A percentile compares a stretch with the other conserved stretches of the same genome.
Evolutionary conservation across 345 rosid genomes (phyloP).

Genomic region (Reutealis trisperma): DNA sequence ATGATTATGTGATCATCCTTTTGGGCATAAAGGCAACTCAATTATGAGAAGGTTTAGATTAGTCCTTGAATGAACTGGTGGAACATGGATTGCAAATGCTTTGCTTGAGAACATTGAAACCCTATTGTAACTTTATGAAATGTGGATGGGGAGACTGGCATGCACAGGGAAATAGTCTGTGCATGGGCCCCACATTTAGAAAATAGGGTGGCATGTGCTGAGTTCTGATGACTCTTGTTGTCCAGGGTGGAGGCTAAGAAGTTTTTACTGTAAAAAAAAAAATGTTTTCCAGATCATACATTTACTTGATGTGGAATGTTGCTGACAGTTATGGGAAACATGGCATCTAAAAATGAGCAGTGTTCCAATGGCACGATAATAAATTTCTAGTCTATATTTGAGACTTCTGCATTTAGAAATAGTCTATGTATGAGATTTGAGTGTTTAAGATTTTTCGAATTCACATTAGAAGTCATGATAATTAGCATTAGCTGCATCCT

Average conservation of each 20-base stretch:
- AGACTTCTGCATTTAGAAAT: background rate
- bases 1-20: background rate
- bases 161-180: background rate
- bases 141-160: slow-evolving; percentile 2
- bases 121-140: too few relatives aligned
- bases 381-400: background rate
- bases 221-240: background rate
- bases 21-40: background rate
- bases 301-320: background rate
- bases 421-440: background rate
- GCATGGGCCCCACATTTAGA: background rate
- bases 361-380: background rate
- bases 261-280: background rate
- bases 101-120: background rate
- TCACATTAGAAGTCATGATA: background rate
- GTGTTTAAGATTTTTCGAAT: background rate
- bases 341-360: background rate
- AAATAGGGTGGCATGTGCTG: background rate
- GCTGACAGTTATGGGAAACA: background rate
- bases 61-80: slow-evolving; percentile 3
- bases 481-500: background rate
- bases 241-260: background rate
- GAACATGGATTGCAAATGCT: background rate
- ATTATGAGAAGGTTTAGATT: background rate
- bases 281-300: background rate